Base-by-base conservation (phyloP, 371 early-diverging fungal genomes). In the Conidiobolus incongruus region DNA sequence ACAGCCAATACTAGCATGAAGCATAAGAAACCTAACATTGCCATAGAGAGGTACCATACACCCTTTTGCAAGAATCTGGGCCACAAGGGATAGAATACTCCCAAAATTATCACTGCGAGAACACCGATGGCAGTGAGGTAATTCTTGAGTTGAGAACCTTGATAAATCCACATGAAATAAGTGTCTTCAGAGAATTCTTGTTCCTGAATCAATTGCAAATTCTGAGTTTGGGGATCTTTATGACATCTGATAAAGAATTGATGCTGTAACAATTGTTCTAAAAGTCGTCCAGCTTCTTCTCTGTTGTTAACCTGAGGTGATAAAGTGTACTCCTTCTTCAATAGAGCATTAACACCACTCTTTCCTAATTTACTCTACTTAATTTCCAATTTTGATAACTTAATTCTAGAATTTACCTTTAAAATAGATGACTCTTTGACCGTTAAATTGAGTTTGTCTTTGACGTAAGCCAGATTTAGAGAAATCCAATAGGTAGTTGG, bases 71-170 rank as follows among this genome's bases (percentile, higher is more conserved):
- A 56, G 16, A 67, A 56, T 12, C 68, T 55, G 1, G 99, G 99
- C 98, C 98, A 99, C 8, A 98, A 75, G 34, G 95, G 94, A 75
- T 94, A 99, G 75, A 99, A 71, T 31, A 95, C 97, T 29, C 84
- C 84, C 2, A 82, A 79, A 31, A 98, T 66, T 16, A 83, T 77
- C 16, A 81, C 55, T 7, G 68, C 54, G 16, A 98, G 65, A 19
- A 96, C 59, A 4, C 64, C 71, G 12, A 72, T 58, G 13, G 85
- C 86, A 35, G 85, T 72, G 33, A 93, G 52, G 37, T 77, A 73
- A 30, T 69, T 63, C 53, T 66, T 62, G 37, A 78, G 47, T 58
- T 77, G 80, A 8, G 87, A 78, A 15, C 86, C 88, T 58, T 96
- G 90, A 56, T 86, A 90, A 11, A 87, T 63, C 98, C 93, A 99